These are phyloP conservation scores for Trichoderma sp. DNA, from an alignment of 2,329 filamentous ascomycete species.

Conservation along the genomic window DNA sequence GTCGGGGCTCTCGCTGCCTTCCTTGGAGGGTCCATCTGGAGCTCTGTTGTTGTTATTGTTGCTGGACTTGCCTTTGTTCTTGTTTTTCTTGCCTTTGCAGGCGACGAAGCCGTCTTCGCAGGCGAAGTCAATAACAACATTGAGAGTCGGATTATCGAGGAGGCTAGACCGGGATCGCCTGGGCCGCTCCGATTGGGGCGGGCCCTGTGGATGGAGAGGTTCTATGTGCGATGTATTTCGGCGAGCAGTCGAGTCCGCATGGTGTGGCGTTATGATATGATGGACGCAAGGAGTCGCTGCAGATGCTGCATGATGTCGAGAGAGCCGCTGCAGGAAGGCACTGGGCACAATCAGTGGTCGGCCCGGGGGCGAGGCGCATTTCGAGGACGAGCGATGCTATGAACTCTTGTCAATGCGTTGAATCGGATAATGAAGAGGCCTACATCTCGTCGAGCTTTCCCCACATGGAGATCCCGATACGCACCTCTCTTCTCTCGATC, in stretches of 20 bases:
- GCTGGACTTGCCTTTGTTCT: slow-evolving; percentile 31
- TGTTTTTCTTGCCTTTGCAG: slow-evolving; percentile 61
- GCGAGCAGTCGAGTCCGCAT: slow-evolving; percentile 38
- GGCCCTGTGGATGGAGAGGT: slow-evolving; percentile 27
- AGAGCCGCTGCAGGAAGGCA: slow-evolving; percentile 43
- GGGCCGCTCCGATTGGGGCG: slow-evolving; percentile 30
- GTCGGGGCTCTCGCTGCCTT: slow-evolving; percentile 28
- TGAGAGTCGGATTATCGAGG: slow-evolving; percentile 50
- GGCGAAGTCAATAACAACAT: slow-evolving; percentile 58
- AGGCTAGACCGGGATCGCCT: slow-evolving; percentile 39
- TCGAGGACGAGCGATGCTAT: slow-evolving; percentile 11
- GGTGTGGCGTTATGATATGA: slow-evolving; percentile 39
- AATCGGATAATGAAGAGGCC: slow-evolving; percentile 4
- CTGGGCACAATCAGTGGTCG: slow-evolving; percentile 34
- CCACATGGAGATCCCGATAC: not conserved
- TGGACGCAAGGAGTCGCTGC: slow-evolving; percentile 33
- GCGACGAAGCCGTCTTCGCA: slow-evolving; percentile 58
- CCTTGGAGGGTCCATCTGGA: slow-evolving; percentile 45
- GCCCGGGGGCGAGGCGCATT: slow-evolving; percentile 21
- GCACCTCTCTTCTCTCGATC: slow-evolving; percentile 36
- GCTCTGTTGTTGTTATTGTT: slow-evolving; percentile 45
- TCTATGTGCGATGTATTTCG: not conserved
- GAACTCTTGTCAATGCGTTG: slow-evolving; percentile 11
- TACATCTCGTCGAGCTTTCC: slow-evolving; percentile 2
- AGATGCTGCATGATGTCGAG: slow-evolving; percentile 34